Evolutionary conservation across 495 filamentous ascomycete species (phyloP).

Genomic region (Annulohypoxylon stygium): DNA sequence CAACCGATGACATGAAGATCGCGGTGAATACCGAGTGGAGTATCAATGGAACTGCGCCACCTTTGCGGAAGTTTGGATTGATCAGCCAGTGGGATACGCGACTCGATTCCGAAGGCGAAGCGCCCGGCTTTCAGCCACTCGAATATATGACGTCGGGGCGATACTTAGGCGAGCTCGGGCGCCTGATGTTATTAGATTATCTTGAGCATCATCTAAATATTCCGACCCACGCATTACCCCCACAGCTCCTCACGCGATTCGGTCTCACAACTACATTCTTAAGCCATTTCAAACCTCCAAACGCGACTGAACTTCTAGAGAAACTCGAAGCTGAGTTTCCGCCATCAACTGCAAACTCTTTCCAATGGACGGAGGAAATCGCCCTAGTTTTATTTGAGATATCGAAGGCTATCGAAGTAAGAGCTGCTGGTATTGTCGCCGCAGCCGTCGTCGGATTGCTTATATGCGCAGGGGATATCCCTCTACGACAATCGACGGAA

Average conservation of each 20-base stretch:
- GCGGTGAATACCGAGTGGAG: constrained; percentile 91
- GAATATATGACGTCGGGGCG: constrained; percentile 90
- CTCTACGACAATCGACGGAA: constrained; percentile 31
- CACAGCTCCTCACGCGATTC: constrained; percentile 71
- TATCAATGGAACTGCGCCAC: constrained; percentile 77
- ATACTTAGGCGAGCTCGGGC: constrained; percentile 86
- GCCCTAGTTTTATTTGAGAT: constrained; percentile 71
- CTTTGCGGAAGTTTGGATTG: constrained; percentile 72
- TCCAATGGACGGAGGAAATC: constrained; percentile 70
- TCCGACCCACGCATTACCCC: constrained; percentile 63
- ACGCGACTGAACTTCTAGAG: constrained; percentile 61
- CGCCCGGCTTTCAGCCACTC: constrained; percentile 85
- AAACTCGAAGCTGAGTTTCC: constrained; percentile 69
- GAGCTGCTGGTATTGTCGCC: constrained; percentile 79
- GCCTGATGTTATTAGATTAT: constrained; percentile 77
- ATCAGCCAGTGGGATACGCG: constrained; percentile 78
- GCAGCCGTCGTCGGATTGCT: constrained; percentile 78
- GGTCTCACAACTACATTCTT: constrained; percentile 79
- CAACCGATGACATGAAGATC: constrained; percentile 67
- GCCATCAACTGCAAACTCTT: constrained; percentile 58
- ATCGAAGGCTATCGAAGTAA: constrained; percentile 72
- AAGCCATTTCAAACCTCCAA: constrained; percentile 70
- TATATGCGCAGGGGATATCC: constrained; percentile 74
- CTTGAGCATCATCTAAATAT: constrained; percentile 62
- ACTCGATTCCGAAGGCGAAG: constrained; percentile 74